Conservation (phyloP, 2,329 filamentous ascomycete species). For the Stagonosporopsis tanaceti region DNA sequence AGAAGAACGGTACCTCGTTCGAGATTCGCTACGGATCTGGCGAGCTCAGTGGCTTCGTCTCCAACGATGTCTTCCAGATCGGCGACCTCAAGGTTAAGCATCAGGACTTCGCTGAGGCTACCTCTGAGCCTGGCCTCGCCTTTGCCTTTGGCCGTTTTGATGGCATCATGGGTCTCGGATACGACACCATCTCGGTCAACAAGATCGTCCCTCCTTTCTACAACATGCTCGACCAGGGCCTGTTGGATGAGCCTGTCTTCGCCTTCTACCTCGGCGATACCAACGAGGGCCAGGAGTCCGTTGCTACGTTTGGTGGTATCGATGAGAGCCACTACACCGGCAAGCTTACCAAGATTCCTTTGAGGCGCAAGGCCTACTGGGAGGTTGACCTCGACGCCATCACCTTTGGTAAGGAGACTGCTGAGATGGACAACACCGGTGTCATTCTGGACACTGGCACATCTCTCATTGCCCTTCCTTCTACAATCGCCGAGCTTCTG, state of each 20-base stretch:
- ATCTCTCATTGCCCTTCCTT: constrained; percentile 94
- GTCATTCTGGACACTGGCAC: constrained; percentile 98
- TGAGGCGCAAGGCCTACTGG: constrained; percentile 99
- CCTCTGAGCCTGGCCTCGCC: constrained; percentile 91
- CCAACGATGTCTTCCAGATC: constrained; percentile 84
- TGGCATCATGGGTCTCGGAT: constrained; percentile 93
- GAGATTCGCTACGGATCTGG: constrained; percentile 96
- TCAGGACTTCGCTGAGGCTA: constrained; percentile 96
- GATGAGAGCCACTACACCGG: constrained; percentile 83
- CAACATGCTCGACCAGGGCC: constrained; percentile 88
- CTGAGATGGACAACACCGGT: constrained; percentile 92
- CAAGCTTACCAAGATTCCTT: constrained; percentile 89
- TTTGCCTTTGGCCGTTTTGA: constrained; percentile 98
- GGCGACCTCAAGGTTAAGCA: constrained; percentile 87
- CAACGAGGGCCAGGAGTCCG: constrained; percentile 77
- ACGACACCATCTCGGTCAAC: constrained; percentile 97
- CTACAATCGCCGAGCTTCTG: constrained; percentile 89
- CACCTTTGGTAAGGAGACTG: constrained; percentile 83
- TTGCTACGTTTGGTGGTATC: constrained; percentile 88
- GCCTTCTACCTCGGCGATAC: constrained; percentile 91
- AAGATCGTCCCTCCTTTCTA: constrained; percentile 94
- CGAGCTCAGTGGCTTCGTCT: constrained; percentile 91
- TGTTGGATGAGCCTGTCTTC: constrained; percentile 92
- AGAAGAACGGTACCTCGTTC: constrained; percentile 91
- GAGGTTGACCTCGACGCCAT: constrained; percentile 96